Conservation (phyloP, 441 rosid genomes). For the Euphorbia schlechtendalii region DNA sequence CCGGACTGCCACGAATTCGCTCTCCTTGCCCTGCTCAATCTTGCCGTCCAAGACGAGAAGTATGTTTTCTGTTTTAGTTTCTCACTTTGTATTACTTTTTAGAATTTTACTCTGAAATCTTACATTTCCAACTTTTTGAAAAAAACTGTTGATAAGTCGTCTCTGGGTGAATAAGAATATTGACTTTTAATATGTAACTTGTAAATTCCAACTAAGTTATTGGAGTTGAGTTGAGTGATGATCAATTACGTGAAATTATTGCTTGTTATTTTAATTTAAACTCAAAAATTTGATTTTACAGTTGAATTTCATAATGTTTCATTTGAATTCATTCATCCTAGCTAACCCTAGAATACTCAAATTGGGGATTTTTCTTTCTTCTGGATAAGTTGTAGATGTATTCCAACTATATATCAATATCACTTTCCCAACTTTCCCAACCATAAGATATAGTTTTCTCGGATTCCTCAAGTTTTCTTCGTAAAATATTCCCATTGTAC, state of each 20-base stretch:
- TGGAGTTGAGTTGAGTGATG: no score
- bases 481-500: not conserved
- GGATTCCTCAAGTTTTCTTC: constrained; percentile 29
- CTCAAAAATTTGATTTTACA: no score
- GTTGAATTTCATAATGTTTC: no score
- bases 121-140: not conserved
- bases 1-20: constrained; percentile 55
- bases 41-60: constrained; percentile 92
- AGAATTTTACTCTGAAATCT: not conserved
- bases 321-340: no score
- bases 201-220: no score
- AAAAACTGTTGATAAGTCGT: no score
- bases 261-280: no score
- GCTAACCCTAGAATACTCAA: no score
- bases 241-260: no score
- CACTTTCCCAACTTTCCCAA: constrained; percentile 3
- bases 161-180: no score
- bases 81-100: not conserved
- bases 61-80: constrained; percentile 32
- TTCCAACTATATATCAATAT: not conserved
- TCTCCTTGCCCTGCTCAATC: constrained; percentile 84
- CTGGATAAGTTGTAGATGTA: not conserved
- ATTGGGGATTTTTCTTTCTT: not conserved
- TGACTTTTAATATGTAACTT: no score
- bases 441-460: constrained; percentile 17